Evolutionary conservation across 2,329 filamentous ascomycete genomes (phyloP).

Genomic region (Pestalotiopsis sp.): DNA sequence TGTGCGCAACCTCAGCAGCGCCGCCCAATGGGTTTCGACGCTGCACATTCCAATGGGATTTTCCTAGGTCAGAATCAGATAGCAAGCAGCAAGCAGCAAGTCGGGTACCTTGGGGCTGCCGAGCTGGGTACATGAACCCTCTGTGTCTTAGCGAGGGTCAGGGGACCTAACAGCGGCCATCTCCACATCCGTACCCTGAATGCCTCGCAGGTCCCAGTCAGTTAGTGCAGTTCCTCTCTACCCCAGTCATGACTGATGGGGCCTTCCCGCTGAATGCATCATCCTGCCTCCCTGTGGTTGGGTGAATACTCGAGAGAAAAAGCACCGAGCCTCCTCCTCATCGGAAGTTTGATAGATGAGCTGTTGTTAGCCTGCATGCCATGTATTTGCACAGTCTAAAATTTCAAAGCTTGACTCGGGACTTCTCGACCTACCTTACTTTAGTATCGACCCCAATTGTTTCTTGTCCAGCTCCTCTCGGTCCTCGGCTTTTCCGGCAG

Average conservation of each 20-base stretch:
- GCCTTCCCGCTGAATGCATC: background rate
- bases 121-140: background rate
- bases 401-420: background rate
- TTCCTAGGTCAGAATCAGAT: too few species aligned
- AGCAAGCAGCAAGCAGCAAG: too few species aligned
- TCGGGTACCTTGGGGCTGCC: background rate
- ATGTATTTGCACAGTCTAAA: background rate
- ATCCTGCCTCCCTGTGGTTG: background rate
- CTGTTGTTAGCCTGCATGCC: background rate
- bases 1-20: too few species aligned
- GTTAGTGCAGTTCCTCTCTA: background rate
- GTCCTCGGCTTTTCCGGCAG: background rate
- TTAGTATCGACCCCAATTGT: background rate
- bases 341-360: background rate
- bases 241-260: background rate
- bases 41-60: too few species aligned
- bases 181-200: background rate
- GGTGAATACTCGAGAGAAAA: background rate
- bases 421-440: background rate
- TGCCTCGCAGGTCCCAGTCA: background rate
- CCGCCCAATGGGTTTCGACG: too few species aligned
- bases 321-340: background rate
- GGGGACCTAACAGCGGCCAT: background rate
- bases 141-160: background rate
- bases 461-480: background rate